Percentiles rank a stretch among this genome's conserved stretches.
Conservation (phyloP, 2,329 filamentous ascomycete genomes). For the Juglanconis sp. region DNA sequence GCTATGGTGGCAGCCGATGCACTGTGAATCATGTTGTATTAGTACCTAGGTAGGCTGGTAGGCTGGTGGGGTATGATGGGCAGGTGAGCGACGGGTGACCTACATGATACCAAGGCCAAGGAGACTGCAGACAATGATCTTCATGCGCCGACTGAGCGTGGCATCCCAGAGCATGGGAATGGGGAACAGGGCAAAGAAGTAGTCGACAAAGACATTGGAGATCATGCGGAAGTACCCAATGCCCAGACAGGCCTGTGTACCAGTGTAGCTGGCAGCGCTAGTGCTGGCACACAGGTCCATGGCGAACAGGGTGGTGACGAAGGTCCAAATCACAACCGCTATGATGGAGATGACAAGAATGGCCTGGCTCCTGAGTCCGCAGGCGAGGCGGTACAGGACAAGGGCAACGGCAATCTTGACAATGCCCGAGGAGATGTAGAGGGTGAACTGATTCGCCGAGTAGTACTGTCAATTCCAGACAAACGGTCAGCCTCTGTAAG, state of each 20-base stretch:
- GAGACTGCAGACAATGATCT: constrained; percentile 27
- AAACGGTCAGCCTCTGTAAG: constrained; percentile 7
- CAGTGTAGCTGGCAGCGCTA: constrained; percentile 28
- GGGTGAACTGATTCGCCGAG: constrained; percentile 27
- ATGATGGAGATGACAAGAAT: constrained; percentile 23
- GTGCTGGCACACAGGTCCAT: constrained; percentile 27
- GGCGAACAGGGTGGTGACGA: constrained; percentile 25
- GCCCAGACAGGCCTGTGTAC: constrained; percentile 25
- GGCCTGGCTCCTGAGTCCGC: constrained; percentile 22
- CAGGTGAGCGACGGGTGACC: constrained; percentile 4
- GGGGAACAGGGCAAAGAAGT: constrained; percentile 31
- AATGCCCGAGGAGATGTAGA: constrained; percentile 31
- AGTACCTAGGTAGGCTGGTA: neutral
- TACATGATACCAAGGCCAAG: constrained; percentile 32
- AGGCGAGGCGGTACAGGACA: constrained; percentile 30
- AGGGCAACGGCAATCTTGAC: constrained; percentile 32
- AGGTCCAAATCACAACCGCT: constrained; percentile 7
- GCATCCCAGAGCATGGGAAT: constrained; percentile 28
- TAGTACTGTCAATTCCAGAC: constrained; percentile 25
- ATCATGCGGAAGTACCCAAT: constrained; percentile 31
- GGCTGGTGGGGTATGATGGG: neutral
- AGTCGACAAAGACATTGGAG: constrained; percentile 33
- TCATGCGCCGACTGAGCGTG: constrained; percentile 26
- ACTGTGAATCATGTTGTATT: constrained; percentile 14
- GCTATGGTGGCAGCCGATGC: constrained; percentile 32